phyloP scores from a whole-genome alignment of 495 filamentous ascomycete species.

The Niebla homalea region DNA sequence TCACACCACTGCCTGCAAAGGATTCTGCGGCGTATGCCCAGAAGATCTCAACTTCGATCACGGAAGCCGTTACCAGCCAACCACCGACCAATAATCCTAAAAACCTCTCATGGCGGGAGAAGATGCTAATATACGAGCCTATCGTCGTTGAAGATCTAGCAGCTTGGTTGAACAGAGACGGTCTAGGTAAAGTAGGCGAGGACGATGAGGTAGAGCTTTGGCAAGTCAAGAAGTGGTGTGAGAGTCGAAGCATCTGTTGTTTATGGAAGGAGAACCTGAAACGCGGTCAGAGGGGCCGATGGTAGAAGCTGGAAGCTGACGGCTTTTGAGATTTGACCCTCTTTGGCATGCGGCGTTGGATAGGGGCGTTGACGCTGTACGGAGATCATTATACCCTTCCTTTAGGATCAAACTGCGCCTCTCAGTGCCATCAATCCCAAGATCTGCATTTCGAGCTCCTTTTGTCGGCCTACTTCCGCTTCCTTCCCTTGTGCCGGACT shows the following conservation, averaged over 20 bases:
- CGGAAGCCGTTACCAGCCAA: constrained; percentile 43
- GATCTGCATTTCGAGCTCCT: constrained; percentile 46
- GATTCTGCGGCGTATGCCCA: neutral
- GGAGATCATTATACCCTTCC: too few relatives aligned
- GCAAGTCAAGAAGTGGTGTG: constrained; percentile 74
- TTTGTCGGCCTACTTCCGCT: constrained; percentile 20
- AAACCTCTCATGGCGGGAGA: constrained; percentile 66
- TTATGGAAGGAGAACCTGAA: constrained; percentile 75
- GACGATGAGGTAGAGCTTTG: constrained; percentile 48
- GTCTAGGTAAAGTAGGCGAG: constrained; percentile 44
- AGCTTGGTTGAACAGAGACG: constrained; percentile 66
- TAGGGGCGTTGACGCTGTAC: too few relatives aligned
- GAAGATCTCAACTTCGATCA: constrained; percentile 46
- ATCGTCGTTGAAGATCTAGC: constrained; percentile 80
- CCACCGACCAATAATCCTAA: constrained; percentile 35
- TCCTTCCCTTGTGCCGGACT: neutral
- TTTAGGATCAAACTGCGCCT: constrained; percentile 29
- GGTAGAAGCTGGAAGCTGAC: neutral
- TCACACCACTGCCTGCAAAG: too few relatives aligned
- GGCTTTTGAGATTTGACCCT: too few relatives aligned
- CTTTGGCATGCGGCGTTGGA: too few relatives aligned
- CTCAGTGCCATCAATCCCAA: constrained; percentile 64
- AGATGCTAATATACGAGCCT: constrained; percentile 88
- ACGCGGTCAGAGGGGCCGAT: constrained; percentile 31
- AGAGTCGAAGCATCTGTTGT: constrained; percentile 67